Base-by-base conservation (phyloP, 2,329 filamentous ascomycete species). In the Neopestalotiopsis clavispora region DNA sequence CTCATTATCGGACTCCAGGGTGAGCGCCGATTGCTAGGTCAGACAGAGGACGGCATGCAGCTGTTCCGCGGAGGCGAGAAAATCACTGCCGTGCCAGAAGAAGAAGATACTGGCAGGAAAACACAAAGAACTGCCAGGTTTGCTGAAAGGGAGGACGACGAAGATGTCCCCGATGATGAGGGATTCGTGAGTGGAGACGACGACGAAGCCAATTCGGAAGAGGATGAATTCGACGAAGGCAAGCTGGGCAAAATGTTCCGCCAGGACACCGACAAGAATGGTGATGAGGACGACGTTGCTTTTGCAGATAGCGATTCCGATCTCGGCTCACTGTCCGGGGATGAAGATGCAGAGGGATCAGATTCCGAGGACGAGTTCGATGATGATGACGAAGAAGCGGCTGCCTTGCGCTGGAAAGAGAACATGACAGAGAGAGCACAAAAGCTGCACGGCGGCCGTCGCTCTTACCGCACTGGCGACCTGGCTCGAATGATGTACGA, bases 271-370 rank as follows among this genome's bases (percentile, higher is more conserved):
- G 86, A 88, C 42, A 83, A 84, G 66, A 83, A 87, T 49, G 85
- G 78, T 28, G 84, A 84, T 12, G 88, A 90, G 30, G 93, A 90
- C 38, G 94, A 97, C 67, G 75, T 98, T 68, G 94, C 91, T 1
- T 99, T 98, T 83, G 96, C 96, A 14, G 96, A 99, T 76, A 97
- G 94, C 76, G 97, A 99, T 79, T 99, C 96, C 0, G 97, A 99
- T 78, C 86, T 99, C 4, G 96, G 96, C 6, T 97, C 95, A 3
- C 81, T 98, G 71, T 97, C 94, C 9, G 84, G 81, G 1, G 82
- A 83, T 5, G 86, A 87, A 2, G 83, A 84, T 1, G 80, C 80
- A 0, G 83, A 84, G 23, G 82, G 83, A 3, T 82, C 81, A 1
- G 81, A 82, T 4, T 80, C 80, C 0, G 84, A 81, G 4, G 83